Evolutionary conservation across 441 rosid genomes (phyloP), one percentile per base, ranked within the genome.

Genomic region (Bruguiera hainesii): DNA sequence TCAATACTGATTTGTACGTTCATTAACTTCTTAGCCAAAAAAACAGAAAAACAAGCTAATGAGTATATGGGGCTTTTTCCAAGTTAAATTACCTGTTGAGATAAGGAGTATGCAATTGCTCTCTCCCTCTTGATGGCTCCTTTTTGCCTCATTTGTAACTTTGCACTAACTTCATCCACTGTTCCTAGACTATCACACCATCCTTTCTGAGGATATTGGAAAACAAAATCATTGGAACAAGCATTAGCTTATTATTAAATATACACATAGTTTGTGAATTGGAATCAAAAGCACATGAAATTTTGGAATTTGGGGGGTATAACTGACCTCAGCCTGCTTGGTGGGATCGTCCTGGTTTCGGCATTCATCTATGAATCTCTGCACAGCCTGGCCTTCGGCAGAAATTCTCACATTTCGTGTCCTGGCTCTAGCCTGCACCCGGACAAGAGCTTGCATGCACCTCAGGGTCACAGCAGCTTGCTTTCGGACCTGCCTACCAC

Each of bases 391-490:
- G 7, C 67, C 81, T 13, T 82, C 85, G 1, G 78, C 73, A 67
- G 88, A 66, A 2, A 69, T 73, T 29, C 71, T 69, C 23, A 50
- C 74, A 69, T 67, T 76, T 39, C 79, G 86, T 9, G 91, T 91
- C 72, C 96, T 81, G 5, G 86, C 87, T 25, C 85, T 85, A 66
- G 91, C 89, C 76, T 94, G 99, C 61, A 86, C 97, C 64, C 97
- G 80, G 39, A 94, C 97, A 67, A 91, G 94, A 75, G 98, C 99
- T 70, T 94, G 96, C 97, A 94, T 94, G 75, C 98, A 91, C 83
- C 89, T 82, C 19, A 95, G 81, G 39, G 99, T 89, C 73, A 92
- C 88, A 33, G 89, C 93, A 48, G 99, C 99, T 80, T 95, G 98
- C 75, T 87, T 92, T 59, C 97, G 72, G 37, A 95, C 98, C 66